Conservation (phyloP, 768 basidiomycete species). For the Lactarius psammicola region DNA sequence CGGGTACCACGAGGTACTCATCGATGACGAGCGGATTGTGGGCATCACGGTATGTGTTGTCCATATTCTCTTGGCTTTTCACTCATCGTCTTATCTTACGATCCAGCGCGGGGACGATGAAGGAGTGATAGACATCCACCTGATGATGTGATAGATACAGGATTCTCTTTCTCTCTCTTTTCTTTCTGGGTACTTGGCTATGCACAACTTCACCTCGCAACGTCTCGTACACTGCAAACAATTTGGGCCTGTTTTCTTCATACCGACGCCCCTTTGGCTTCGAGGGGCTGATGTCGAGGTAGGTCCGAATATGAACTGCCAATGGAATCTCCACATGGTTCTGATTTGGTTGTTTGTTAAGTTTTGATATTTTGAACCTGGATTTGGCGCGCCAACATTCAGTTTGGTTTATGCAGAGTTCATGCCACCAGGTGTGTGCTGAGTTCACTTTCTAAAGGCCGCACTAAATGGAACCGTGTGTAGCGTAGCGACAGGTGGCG, state of each 20-base stretch:
- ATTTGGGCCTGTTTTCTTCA: neutral
- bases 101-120: slow-evolving; percentile 19
- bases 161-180: slow-evolving; percentile 3
- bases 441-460: neutral
- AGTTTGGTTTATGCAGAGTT: neutral
- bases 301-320: neutral
- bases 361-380: slow-evolving; percentile 11
- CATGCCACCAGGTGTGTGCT: neutral
- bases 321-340: neutral
- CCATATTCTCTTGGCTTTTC: neutral
- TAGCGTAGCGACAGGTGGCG: neutral
- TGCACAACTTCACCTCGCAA: neutral
- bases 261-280: too few species aligned
- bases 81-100: neutral
- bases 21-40: slow-evolving; percentile 24
- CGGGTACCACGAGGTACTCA: slow-evolving; percentile 23
- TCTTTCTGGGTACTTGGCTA: slow-evolving; percentile 2
- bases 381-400: neutral
- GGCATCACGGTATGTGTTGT: slow-evolving; percentile 22
- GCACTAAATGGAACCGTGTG: neutral
- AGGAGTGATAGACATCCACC: slow-evolving; percentile 18
- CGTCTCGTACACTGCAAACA: neutral
- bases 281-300: neutral
- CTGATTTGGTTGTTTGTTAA: neutral
- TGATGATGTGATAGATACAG: slow-evolving; percentile 13